Base-by-base conservation (phyloP, 352 stramenopile genomes). In the Elongisporangium undulatum region DNA sequence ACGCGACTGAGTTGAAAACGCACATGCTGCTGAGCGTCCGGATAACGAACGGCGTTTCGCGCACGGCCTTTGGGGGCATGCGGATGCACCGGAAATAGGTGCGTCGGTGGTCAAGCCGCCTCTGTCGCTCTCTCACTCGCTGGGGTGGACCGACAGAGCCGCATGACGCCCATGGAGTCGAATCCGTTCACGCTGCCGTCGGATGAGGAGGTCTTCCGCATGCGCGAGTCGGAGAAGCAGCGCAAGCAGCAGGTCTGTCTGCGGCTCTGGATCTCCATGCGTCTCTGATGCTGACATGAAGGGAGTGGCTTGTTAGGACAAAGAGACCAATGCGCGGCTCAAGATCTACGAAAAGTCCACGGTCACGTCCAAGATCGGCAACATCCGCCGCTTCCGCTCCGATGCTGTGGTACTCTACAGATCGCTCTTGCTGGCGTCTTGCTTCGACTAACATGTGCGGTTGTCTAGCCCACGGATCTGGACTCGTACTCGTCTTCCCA, bases 161-260 rank as follows among this genome's bases (percentile, higher is more conserved):
- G 12, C 13, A 17, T 21, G 34, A 21, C 24, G 22, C 52, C 17
- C 34, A 24, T 45, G 23, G 82, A 92, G 67, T 45, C 70, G 26
- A 97, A 97, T 59, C 94, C 94, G 19, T 98, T 98, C 64, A 89
- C 81, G 26, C 79, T 98, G 39, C 94, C 94, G 10, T 90, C 79
- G 41, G 94, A 98, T 82, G 94, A 98, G 55, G 89, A 98, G 69
- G 87, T 98, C 26, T 98, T 98, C 58, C 86, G 85, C 54, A 94
- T 98, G 72, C 87, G 92, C 38, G 92, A 98, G 65, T 89, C 90
- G 39, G 87, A 98, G 63, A 91, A 87, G 60, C 79, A 91, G 66
- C 73, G 77, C 48, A 96, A 96, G 53, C 77, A 95, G 52, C 77
- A 96, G 62, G 75, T 77, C 5, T 2, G 51, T 59, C 13, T 21